Evolutionary conservation across 2,329 filamentous ascomycete species (phyloP), one percentile per base, ranked within the genome.

Genomic region (Colletotrichum eremochloae): DNA sequence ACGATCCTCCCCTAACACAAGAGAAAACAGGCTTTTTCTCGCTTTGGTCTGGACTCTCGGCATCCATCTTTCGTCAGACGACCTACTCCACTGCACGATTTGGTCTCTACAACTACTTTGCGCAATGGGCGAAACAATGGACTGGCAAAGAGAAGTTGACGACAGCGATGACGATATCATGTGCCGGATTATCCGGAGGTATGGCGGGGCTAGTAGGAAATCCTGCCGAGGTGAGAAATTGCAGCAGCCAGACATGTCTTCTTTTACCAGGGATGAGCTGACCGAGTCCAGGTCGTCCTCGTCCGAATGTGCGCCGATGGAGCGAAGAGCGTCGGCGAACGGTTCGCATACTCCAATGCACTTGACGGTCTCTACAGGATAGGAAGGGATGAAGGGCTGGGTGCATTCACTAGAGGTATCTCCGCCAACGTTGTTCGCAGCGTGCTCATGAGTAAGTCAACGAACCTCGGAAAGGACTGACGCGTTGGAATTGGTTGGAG

Each of bases 261-360:
- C 2, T 24, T 20, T 6, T 38, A 7, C 36, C 67, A 11, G 36
- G 20, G 44, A 31, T 20, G 42, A 14, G 24, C 62, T 67, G 29
- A 64, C 46, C 4, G 33, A 6, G 6, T 5, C 40, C 8, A 79
- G 76, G 80, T 84, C 0, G 79, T 85, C 0, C 79, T 85, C 6
- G 84, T 85, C 0, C 78, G 84, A 8, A 85, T 85, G 84, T 85
- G 84, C 70, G 82, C 83, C 18, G 84, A 85, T 75, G 84, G 83
- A 1, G 84, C 84, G 0, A 84, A 82, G 72, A 68, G 78, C 1
- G 74, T 76, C 0, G 73, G 74, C 0, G 77, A 85, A 62, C 78
- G 81, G n/a, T 83, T 83, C 58, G 72, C 70, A 6, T 84, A 85
- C 66, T 75, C 79, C 0, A 84, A 85, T 50, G 81, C 83, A 0